Percentiles rank a stretch among this genome's conserved stretches.
phyloP scores from a whole-genome alignment of 148 eudicot genomes.

The Chenopodium album region DNA sequence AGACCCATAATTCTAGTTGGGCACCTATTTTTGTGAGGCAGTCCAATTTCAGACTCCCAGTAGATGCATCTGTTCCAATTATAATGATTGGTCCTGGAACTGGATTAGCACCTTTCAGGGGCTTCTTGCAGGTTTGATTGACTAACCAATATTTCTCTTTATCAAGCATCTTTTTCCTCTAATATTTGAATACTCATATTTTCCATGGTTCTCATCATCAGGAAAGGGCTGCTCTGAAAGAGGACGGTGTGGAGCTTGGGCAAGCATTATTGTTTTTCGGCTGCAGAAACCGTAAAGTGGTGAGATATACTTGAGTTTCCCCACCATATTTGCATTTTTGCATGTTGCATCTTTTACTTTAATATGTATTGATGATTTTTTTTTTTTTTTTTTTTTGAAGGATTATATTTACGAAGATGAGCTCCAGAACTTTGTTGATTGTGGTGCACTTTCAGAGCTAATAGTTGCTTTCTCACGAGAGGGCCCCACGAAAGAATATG shows the following conservation, averaged over 20 bases:
- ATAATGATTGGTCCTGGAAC: slow-evolving; percentile 99
- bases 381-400: slow-evolving; percentile 31
- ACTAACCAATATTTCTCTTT: background rate
- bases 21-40: slow-evolving; percentile 89
- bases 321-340: background rate
- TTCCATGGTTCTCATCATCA: slow-evolving; percentile 28
- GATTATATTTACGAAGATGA: slow-evolving; percentile 92
- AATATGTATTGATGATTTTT: slow-evolving; percentile 9
- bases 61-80: slow-evolving; percentile 71
- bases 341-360: background rate
- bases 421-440: slow-evolving; percentile 58
- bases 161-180: background rate
- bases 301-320: slow-evolving; percentile 24
- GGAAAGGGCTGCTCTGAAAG: slow-evolving; percentile 85
- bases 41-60: slow-evolving; percentile 89
- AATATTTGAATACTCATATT: background rate
- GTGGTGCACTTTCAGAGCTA: slow-evolving; percentile 80
- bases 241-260: slow-evolving; percentile 87
- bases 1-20: slow-evolving; percentile 63
- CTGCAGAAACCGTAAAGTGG: slow-evolving; percentile 82
- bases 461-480: slow-evolving; percentile 92
- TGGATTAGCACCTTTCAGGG: slow-evolving; percentile 98
- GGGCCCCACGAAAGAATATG: slow-evolving; percentile 87
- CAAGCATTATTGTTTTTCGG: slow-evolving; percentile 74
- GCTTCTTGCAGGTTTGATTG: slow-evolving; percentile 77